These are phyloP conservation scores for Colletotrichum neosansevieriae DNA, from an alignment of 2,329 filamentous ascomycete species.

Conservation along the genomic window DNA sequence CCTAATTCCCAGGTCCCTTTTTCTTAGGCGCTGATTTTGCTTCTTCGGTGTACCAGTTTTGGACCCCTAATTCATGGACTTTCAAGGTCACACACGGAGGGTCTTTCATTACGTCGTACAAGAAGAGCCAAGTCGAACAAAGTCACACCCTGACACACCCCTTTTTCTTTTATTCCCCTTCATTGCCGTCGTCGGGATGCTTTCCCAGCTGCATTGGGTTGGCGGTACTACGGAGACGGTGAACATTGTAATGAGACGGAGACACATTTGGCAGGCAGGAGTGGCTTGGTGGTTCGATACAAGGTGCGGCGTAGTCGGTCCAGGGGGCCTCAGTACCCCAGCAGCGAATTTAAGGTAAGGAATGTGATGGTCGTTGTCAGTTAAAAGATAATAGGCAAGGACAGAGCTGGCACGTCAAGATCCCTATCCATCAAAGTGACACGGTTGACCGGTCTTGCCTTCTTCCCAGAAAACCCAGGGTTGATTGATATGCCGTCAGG, in stretches of 20 bases:
- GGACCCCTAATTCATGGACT: no score
- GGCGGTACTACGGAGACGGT: not conserved
- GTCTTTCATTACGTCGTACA: not conserved
- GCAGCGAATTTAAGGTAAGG: no score
- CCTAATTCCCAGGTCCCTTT: not conserved
- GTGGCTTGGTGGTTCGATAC: no score
- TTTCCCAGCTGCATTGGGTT: not conserved
- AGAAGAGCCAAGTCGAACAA: not conserved
- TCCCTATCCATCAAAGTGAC: slow-evolving; percentile 27
- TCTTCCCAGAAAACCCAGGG: not conserved
- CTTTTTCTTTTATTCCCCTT: not conserved
- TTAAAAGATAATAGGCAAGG: no score
- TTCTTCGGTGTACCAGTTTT: not conserved
- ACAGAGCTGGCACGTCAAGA: slow-evolving; percentile 6
- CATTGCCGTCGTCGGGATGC: no score
- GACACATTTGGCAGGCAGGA: not conserved
- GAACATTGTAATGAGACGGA: not conserved
- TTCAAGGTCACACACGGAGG: no score
- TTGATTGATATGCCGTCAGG: not conserved
- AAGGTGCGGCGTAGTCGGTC: no score
- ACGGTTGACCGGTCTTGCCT: slow-evolving; percentile 5
- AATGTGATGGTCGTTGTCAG: no score
- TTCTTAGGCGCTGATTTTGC: not conserved
- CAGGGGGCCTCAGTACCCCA: no score
- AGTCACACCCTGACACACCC: not conserved